Conservation (phyloP, 2,329 filamentous ascomycete genomes). For the Coniochaeta hoffmannii region DNA sequence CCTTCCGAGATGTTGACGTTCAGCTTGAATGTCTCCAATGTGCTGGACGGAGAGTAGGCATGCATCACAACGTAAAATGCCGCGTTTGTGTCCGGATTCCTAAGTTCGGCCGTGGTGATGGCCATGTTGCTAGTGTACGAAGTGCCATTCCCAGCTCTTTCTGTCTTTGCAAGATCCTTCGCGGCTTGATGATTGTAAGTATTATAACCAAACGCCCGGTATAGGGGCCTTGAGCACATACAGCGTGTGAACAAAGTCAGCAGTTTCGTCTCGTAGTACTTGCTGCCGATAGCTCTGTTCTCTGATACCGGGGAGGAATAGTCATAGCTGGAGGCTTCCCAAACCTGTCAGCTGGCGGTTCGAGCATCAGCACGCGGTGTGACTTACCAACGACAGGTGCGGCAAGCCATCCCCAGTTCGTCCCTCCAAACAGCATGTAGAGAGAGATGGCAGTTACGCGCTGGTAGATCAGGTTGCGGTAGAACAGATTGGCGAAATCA, state of each 20-base stretch:
- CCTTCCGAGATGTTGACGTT: conserved; percentile 49
- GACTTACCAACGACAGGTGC: conserved; percentile 38
- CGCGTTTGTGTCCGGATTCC: conserved; percentile 48
- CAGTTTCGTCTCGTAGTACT: conserved; percentile 58
- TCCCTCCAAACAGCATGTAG: conserved; percentile 60
- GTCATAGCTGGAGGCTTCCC: conserved; percentile 50
- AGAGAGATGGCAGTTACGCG: conserved; percentile 51
- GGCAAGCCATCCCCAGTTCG: conserved; percentile 54
- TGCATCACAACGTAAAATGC: conserved; percentile 55
- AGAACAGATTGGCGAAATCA: conserved; percentile 57
- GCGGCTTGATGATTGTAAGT: conserved; percentile 27
- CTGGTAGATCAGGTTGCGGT: conserved; percentile 54
- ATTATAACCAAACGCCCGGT: not conserved
- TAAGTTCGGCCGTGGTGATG: conserved; percentile 46
- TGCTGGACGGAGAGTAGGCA: conserved; percentile 40
- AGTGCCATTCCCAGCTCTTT: conserved; percentile 35
- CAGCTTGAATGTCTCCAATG: conserved; percentile 45
- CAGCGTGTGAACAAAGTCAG: conserved; percentile 49
- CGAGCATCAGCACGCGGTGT: not conserved
- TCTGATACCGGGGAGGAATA: conserved; percentile 56
- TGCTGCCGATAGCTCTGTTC: conserved; percentile 47
- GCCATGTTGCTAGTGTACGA: conserved; percentile 41
- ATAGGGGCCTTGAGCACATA: not conserved
- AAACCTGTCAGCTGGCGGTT: not conserved
- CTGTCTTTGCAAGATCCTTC: conserved; percentile 46